Base-by-base conservation (phyloP, 495 filamentous ascomycete genomes). In the Talaromyces wortmannii region DNA sequence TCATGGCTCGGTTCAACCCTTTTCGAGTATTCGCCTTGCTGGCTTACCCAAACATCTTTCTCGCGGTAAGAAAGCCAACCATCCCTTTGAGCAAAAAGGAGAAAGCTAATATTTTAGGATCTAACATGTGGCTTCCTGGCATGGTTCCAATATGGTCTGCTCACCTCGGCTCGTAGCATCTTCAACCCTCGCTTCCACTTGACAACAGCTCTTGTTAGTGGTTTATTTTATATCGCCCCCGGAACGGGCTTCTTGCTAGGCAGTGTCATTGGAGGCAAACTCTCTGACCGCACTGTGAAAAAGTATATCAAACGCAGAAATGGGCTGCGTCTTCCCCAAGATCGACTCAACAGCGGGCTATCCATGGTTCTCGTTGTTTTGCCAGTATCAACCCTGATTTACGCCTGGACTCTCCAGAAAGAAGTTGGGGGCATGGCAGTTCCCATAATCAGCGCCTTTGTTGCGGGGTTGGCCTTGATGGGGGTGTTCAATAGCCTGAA, bases 171-270 rank as follows among this genome's bases (percentile, higher is more conserved):
- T 58, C 84, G 86, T 49, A 83, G 85, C 60, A 81, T 89, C 29
- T 74, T 91, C 43, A 89, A 89, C 63, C 86, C 86, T 3, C 80
- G 86, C 16, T 91, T 89, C 71, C 60, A 84, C 59, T 77, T 91
- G 8, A 80, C 77, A 18, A 75, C 84, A 5, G 85, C 86, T 3
- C 74, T 90, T n/a, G 78, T 85, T 59, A 76, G 75, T 44, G 87
- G 86, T 4, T 78, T 91, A 12, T 90, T 91, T 73, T 91, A 89
- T 62, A 82, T 91, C 29, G 83, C 88, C 1, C 88, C 88, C 0
- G 86, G 86, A 15, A 76, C 76, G 43, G 88, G 87, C 6, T 89
- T 89, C 60, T 73, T 90, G 0, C 45, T 83, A 7, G 88, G 88
- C 6, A 87, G 83, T 36, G 81, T 89, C 61, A 61, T 84, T 32